A percentile compares a stretch with the other conserved stretches of the same genome.
phyloP scores from a whole-genome alignment of 2,329 filamentous ascomycete species.

The Beauveria sp. region DNA sequence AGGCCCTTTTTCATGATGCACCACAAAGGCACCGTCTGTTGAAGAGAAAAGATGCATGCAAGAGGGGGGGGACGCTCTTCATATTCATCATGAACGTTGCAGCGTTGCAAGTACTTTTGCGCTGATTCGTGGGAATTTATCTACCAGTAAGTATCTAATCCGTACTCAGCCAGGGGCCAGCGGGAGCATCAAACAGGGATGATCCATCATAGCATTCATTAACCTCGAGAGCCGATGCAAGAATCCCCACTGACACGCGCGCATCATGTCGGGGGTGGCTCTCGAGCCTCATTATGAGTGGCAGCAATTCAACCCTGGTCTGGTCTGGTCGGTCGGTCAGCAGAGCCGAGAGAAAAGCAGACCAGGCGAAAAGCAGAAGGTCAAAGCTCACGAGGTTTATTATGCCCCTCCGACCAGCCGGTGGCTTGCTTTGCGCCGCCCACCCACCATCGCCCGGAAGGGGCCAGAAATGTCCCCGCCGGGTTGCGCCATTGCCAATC shows the following conservation, averaged over 20 bases:
- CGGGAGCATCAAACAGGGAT: no score
- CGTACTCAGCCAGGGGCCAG: no score
- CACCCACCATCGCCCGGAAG: neutral
- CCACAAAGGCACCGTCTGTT: no score
- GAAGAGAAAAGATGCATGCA: no score
- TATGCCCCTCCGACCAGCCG: neutral
- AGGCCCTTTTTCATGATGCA: no score
- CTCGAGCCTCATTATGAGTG: neutral
- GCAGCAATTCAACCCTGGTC: neutral
- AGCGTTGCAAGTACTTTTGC: no score
- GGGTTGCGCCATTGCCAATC: neutral
- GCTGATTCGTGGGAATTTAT: no score
- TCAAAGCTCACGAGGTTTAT: neutral
- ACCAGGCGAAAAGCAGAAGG: constrained; percentile 8
- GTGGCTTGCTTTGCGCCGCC: neutral
- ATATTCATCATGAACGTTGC: no score
- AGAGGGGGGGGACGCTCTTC: no score
- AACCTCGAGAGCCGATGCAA: neutral
- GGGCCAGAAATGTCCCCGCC: no score
- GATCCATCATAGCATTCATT: neutral
- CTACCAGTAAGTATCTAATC: no score
- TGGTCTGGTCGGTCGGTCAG: neutral
- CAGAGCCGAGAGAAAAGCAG: neutral
- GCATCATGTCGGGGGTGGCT: neutral
- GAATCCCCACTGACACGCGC: neutral